These are phyloP conservation scores for Ganoderma leucocontextum DNA, from an alignment of 1,284 basidiomycete species.

Conservation along the genomic window DNA sequence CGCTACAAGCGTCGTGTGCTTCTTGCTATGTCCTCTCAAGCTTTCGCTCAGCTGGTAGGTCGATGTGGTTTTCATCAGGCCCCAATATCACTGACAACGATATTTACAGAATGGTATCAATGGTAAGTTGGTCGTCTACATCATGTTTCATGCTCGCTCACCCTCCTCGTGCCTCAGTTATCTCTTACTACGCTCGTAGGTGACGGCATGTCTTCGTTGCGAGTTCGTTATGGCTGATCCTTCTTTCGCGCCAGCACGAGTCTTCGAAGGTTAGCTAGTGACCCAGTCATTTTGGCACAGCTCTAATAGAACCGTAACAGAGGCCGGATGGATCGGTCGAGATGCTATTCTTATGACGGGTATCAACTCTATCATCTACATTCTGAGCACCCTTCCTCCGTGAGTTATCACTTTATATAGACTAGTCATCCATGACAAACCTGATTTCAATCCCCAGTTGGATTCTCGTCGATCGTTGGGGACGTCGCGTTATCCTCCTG, in stretches of 20 bases:
- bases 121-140: constrained; percentile 53
- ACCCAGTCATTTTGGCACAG: background rate
- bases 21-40: constrained; percentile 97
- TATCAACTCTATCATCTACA: constrained; percentile 90
- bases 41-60: constrained; percentile 91
- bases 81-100: constrained; percentile 22
- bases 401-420: constrained; percentile 48
- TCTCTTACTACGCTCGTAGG: constrained; percentile 94
- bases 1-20: constrained; percentile 90
- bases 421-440: constrained; percentile 1
- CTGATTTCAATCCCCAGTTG: constrained; percentile 63
- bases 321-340: constrained; percentile 97
- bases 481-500: constrained; percentile 90
- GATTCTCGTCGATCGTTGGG: constrained; percentile 95
- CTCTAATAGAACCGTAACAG: constrained; percentile 50
- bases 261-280: constrained; percentile 77
- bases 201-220: constrained; percentile 24
- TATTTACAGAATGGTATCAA: constrained; percentile 84
- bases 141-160: constrained; percentile 9
- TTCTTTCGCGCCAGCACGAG: constrained; percentile 59
- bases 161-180: constrained; percentile 59
- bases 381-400: constrained; percentile 86
- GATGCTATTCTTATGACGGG: constrained; percentile 98
- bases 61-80: background rate
- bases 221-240: constrained; percentile 12